Percentiles rank a stretch among this genome's conserved stretches.
Conservation (phyloP, 495 filamentous ascomycete genomes). For the Penicillium dipodomyicola region DNA sequence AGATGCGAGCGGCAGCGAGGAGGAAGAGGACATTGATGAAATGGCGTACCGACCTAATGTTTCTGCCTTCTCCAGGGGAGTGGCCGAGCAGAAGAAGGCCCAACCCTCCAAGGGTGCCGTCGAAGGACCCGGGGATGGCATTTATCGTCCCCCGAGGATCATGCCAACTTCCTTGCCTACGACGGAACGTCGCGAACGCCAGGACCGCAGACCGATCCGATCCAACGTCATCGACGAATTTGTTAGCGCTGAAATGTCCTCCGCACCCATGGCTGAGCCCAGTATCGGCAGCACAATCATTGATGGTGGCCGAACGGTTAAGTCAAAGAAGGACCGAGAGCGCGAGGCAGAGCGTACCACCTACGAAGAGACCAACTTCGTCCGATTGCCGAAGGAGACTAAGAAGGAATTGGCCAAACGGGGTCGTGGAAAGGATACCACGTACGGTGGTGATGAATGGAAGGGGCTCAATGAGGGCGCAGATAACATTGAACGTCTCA, state of each 20-base stretch:
- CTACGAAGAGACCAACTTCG: slow-evolving; percentile 87
- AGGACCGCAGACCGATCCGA: slow-evolving; percentile 47
- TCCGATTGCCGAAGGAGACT: slow-evolving; percentile 73
- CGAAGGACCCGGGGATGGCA: slow-evolving; percentile 46
- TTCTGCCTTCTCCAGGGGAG: slow-evolving; percentile 51
- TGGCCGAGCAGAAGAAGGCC: slow-evolving; percentile 29
- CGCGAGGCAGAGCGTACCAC: slow-evolving; percentile 68
- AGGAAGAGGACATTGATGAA: slow-evolving; percentile 53
- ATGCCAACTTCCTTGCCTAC: slow-evolving; percentile 65
- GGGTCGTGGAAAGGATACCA: slow-evolving; percentile 49
- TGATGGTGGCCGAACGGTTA: slow-evolving; percentile 65
- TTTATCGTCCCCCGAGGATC: slow-evolving; percentile 85
- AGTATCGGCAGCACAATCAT: slow-evolving; percentile 82
- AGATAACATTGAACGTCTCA: slow-evolving; percentile 72
- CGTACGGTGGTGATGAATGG: slow-evolving; percentile 85
- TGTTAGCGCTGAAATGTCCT: slow-evolving; percentile 72
- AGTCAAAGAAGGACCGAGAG: slow-evolving; percentile 65
- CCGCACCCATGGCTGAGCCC: slow-evolving; percentile 72
- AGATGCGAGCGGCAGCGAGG: slow-evolving; percentile 31
- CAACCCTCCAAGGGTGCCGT: slow-evolving; percentile 23
- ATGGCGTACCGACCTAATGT: slow-evolving; percentile 68
- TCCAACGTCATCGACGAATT: slow-evolving; percentile 85
- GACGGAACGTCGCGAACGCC: slow-evolving; percentile 59
- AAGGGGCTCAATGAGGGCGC: slow-evolving; percentile 71
- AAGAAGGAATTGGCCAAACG: slow-evolving; percentile 66